Evolutionary conservation across 2,329 filamentous ascomycete genomes (phyloP).

Genomic region (Diaporthe caulivora): DNA sequence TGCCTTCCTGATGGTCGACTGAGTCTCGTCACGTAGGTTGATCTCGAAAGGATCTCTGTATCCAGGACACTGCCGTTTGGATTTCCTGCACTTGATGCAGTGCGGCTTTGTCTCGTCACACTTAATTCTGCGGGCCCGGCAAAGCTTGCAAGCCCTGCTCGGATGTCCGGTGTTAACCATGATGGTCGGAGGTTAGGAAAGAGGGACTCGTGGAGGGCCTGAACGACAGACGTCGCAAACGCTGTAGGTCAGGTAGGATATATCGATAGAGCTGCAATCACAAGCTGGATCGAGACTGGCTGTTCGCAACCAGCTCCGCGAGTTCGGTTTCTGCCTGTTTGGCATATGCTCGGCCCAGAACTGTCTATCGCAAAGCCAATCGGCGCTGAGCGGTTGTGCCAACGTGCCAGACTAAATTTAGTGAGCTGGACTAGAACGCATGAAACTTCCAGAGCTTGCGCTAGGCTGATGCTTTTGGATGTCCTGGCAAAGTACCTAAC

Average conservation of each 20-base stretch:
- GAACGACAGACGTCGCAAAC: conserved; percentile 9
- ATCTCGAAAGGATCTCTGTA: conserved; percentile 45
- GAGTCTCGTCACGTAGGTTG: conserved; percentile 45
- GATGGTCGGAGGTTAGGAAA: neutral
- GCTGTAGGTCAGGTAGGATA: conserved; percentile 18
- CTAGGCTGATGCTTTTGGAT: neutral
- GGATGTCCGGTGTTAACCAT: conserved; percentile 47
- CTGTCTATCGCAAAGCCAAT: neutral
- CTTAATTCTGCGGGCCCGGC: conserved; percentile 43
- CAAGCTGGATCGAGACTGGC: neutral
- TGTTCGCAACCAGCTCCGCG: conserved; percentile 7
- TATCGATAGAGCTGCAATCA: conserved; percentile 17
- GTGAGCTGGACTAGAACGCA: conserved; percentile 14
- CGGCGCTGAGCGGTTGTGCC: neutral
- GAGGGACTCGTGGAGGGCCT: neutral
- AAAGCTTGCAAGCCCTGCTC: conserved; percentile 45
- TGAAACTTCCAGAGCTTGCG: conserved; percentile 21
- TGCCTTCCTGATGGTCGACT: conserved; percentile 43
- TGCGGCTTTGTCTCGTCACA: conserved; percentile 45
- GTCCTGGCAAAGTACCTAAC: neutral
- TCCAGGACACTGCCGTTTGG: conserved; percentile 44
- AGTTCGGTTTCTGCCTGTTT: neutral
- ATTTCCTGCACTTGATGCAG: conserved; percentile 45
- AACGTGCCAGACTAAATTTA: conserved; percentile 23
- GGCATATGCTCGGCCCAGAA: neutral